Conservation (phyloP, 2,329 filamentous ascomycete species). For the Amylocarpus encephaloides region DNA sequence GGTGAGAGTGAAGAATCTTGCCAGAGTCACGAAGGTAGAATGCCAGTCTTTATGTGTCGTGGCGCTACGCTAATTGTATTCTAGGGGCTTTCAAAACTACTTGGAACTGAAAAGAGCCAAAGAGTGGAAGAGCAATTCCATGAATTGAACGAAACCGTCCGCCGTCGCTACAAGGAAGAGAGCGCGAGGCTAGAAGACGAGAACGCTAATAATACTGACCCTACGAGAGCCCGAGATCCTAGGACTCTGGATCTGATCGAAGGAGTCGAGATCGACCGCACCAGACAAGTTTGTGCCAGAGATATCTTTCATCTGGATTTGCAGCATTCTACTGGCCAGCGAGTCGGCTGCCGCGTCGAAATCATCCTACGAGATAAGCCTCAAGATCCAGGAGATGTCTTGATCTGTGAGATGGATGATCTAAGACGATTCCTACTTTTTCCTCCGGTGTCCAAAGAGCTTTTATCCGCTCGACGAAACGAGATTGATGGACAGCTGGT, state of each 20-base stretch:
- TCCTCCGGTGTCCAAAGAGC: conserved; percentile 68
- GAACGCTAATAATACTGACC: conserved; percentile 76
- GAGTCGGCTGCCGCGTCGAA: conserved; percentile 84
- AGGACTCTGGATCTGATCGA: conserved; percentile 67
- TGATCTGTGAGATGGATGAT: conserved; percentile 84
- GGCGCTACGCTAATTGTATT: conserved; percentile 4
- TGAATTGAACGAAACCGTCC: conserved; percentile 69
- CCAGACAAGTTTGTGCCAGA: conserved; percentile 77
- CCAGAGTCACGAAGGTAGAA: conserved; percentile 69
- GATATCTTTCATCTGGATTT: conserved; percentile 85
- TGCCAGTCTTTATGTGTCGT: not conserved
- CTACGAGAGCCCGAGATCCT: conserved; percentile 71
- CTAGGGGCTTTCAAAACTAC: conserved; percentile 22
- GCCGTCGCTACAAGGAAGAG: conserved; percentile 68
- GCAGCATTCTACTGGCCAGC: conserved; percentile 81
- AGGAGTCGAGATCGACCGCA: conserved; percentile 65
- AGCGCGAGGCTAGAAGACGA: conserved; percentile 73
- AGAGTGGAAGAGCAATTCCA: conserved; percentile 40
- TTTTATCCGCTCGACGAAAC: conserved; percentile 74
- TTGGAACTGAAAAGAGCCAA: conserved; percentile 40
- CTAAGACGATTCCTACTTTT: conserved; percentile 77
- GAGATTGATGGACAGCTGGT: conserved; percentile 66
- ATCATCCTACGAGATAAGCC: conserved; percentile 77
- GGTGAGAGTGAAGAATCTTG: conserved; percentile 79
- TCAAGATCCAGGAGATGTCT: conserved; percentile 70